Percentiles rank a stretch among this genome's conserved stretches.
Conservation (phyloP, 2,329 filamentous ascomycete species). For the Furcasterigmium furcatum region DNA sequence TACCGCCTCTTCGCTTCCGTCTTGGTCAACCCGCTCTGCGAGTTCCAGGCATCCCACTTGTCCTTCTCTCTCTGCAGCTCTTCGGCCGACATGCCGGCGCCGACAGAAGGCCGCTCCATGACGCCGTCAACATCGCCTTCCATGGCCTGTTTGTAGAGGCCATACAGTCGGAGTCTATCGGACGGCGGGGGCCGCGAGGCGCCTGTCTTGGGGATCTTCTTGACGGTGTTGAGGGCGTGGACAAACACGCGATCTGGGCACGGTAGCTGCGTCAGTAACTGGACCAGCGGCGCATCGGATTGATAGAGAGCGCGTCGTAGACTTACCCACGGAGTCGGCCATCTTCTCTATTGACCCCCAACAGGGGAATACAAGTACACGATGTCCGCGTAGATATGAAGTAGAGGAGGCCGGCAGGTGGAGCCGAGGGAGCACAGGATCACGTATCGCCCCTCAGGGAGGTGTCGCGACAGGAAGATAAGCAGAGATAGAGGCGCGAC, state of each 20-base stretch:
- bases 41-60: slow-evolving; percentile 95
- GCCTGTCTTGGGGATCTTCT: slow-evolving; percentile 93
- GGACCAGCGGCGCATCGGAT: background rate
- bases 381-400: background rate
- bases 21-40: slow-evolving; percentile 75
- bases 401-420: background rate
- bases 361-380: background rate
- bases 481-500: background rate
- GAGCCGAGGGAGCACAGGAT: background rate
- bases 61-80: slow-evolving; percentile 58
- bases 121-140: slow-evolving; percentile 95
- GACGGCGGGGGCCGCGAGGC: slow-evolving; percentile 81
- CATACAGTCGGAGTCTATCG: slow-evolving; percentile 90
- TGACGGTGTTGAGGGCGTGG: slow-evolving; percentile 97
- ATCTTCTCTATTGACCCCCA: slow-evolving; percentile 16
- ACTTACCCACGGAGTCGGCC: slow-evolving; percentile 35
- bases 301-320: background rate
- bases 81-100: slow-evolving; percentile 42
- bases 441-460: background rate
- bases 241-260: slow-evolving; percentile 89
- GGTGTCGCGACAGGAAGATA: background rate
- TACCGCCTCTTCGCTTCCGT: slow-evolving; percentile 95
- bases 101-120: slow-evolving; percentile 72
- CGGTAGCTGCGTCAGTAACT: background rate
- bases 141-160: slow-evolving; percentile 98